Conservation (phyloP, 2,329 filamentous ascomycete genomes). For the Plectosphaerella sp. region DNA sequence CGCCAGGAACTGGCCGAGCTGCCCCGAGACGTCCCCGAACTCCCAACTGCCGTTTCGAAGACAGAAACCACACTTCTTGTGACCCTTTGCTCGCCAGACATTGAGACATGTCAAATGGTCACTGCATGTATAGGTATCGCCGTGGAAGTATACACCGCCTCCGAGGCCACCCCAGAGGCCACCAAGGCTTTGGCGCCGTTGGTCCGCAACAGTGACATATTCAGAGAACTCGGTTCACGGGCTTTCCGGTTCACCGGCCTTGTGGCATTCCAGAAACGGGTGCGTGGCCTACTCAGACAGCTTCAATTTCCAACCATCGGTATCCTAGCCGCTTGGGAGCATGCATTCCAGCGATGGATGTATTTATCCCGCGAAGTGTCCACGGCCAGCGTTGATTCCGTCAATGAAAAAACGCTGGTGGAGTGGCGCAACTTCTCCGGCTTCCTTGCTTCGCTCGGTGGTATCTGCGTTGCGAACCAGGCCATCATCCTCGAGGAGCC, state of each 20-base stretch:
- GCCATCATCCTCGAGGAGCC: conserved; percentile 54
- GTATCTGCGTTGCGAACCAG: conserved; percentile 60
- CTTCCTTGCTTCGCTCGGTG: conserved; percentile 62
- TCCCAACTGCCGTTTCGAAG: conserved; percentile 46
- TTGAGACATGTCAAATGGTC: conserved; percentile 61
- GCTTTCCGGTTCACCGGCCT: conserved; percentile 64
- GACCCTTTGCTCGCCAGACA: conserved; percentile 60
- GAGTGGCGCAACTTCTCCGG: conserved; percentile 69
- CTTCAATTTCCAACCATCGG: conserved; percentile 60
- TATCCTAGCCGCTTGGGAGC: conserved; percentile 65
- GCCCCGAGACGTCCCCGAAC: conserved; percentile 50
- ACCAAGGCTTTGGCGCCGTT: conserved; percentile 47
- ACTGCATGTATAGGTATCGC: conserved; percentile 58
- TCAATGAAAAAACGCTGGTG: conserved; percentile 52
- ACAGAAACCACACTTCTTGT: conserved; percentile 61
- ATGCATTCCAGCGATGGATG: conserved; percentile 61
- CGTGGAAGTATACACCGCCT: conserved; percentile 55
- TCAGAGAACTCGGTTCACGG: conserved; percentile 57
- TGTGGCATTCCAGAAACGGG: conserved; percentile 65
- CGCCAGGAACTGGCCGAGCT: conserved; percentile 49
- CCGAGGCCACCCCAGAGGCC: conserved; percentile 46
- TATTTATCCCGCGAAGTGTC: conserved; percentile 60
- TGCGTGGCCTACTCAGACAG: conserved; percentile 53
- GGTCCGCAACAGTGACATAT: conserved; percentile 57
- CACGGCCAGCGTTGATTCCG: conserved; percentile 40